Conservation (phyloP, 306 rosid genomes). For the Cucumis cinereus region DNA sequence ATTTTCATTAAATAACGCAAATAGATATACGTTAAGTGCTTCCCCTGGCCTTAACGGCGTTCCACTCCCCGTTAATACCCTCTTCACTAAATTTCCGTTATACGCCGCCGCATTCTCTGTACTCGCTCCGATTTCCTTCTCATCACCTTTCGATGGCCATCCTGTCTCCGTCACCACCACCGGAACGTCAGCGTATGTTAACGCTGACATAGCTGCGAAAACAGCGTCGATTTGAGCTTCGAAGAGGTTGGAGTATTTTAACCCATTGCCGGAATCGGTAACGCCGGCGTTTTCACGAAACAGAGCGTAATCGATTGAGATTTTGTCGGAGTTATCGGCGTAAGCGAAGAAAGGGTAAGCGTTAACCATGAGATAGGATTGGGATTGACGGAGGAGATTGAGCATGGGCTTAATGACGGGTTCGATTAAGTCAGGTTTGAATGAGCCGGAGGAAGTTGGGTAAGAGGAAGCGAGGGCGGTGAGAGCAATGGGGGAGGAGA, state of each 20-base stretch:
- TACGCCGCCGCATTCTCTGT: conserved; percentile 62
- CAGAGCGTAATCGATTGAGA: conserved; percentile 49
- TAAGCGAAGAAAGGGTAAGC: conserved; percentile 79
- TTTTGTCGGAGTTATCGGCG: conserved; percentile 24
- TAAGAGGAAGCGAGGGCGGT: conserved; percentile 42
- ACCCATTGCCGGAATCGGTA: conserved; percentile 62
- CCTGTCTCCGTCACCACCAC: conserved; percentile 57
- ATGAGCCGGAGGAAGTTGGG: conserved; percentile 72
- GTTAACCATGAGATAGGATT: conserved; percentile 61
- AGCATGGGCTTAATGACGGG: conserved; percentile 69
- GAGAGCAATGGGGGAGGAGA: conserved; percentile 70
- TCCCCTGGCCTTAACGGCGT: conserved; percentile 44
- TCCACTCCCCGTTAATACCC: conserved; percentile 42
- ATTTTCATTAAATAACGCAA: conserved; percentile 72
- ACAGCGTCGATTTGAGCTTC: conserved; percentile 89
- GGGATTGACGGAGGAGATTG: conserved; percentile 33
- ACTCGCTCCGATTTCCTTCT: conserved; percentile 46
- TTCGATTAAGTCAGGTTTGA: conserved; percentile 41
- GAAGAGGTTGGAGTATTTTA: conserved; percentile 32
- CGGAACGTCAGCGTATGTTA: conserved; percentile 42
- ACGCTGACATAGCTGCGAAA: conserved; percentile 55
- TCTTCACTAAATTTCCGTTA: conserved; percentile 53
- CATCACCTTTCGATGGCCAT: conserved; percentile 76
- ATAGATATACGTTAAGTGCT: conserved; percentile 35
- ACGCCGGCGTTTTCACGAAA: conserved; percentile 46